Percentiles rank a stretch among this genome's conserved stretches.
These are phyloP conservation scores for Aspergillus chevalieri DNA, from an alignment of 2,329 filamentous ascomycete species.

Conservation along the genomic window DNA sequence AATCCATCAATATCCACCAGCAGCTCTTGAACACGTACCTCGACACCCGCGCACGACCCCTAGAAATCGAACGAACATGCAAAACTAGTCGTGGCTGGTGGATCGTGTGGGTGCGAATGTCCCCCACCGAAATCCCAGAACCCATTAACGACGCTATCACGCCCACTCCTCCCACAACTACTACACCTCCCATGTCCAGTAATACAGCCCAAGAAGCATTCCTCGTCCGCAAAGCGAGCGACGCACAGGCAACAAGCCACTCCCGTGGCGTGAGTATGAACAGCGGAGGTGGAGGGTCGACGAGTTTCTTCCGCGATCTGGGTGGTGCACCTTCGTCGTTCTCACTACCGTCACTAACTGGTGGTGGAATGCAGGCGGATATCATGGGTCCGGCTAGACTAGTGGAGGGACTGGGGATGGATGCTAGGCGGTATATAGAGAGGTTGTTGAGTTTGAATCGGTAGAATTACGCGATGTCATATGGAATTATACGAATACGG, in stretches of 20 bases:
- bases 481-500: neutral
- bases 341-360: neutral
- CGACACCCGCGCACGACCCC: constrained; percentile 42
- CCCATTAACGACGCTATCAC: constrained; percentile 1
- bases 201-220: constrained; percentile 35
- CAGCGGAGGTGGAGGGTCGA: constrained; percentile 3
- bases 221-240: constrained; percentile 41
- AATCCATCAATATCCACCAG: constrained; percentile 57
- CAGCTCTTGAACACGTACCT: constrained; percentile 53
- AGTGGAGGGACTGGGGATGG: constrained; percentile 42
- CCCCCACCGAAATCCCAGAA: constrained; percentile 11
- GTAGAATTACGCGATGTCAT: constrained; percentile 10
- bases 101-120: constrained; percentile 59
- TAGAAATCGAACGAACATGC: constrained; percentile 55
- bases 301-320: constrained; percentile 35
- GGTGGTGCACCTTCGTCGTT: constrained; percentile 28
- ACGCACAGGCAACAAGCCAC: constrained; percentile 28
- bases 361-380: constrained; percentile 1
- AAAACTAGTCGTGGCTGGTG: constrained; percentile 63
- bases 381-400: constrained; percentile 31
- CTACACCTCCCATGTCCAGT: neutral
- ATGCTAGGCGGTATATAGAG: constrained; percentile 44
- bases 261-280: constrained; percentile 24
- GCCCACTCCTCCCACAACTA: no score
- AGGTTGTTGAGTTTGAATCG: constrained; percentile 40